Percentiles rank a stretch among this genome's conserved stretches.
These are phyloP conservation scores for Hortaea werneckii DNA, from an alignment of 2,329 filamentous ascomycete species.

Conservation along the genomic window DNA sequence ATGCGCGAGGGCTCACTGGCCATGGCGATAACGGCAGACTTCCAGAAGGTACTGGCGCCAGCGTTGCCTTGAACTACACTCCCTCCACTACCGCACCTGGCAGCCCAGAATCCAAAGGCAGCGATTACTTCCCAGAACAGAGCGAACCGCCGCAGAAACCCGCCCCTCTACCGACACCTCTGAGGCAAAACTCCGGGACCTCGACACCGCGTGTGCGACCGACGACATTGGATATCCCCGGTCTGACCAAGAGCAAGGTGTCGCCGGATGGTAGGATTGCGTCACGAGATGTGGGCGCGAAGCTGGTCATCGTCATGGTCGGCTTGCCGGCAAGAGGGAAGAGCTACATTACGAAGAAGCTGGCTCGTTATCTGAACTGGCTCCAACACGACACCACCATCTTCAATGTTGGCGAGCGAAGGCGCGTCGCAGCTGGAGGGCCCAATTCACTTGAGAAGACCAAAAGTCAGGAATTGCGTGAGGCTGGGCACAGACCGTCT, in stretches of 20 bases:
- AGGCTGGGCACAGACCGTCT: constrained; percentile 2
- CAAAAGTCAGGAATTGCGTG: constrained; percentile 11
- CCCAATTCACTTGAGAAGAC: constrained; percentile 25
- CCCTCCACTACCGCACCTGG: constrained; percentile 52
- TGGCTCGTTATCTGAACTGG: constrained; percentile 92
- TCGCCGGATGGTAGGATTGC: constrained; percentile 94
- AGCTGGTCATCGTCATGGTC: constrained; percentile 97
- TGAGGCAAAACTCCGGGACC: constrained; percentile 63
- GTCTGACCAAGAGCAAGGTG: constrained; percentile 87
- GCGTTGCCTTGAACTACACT: constrained; percentile 49
- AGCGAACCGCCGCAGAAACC: neutral
- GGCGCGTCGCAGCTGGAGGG: constrained; percentile 65
- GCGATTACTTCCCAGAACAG: constrained; percentile 7
- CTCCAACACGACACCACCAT: constrained; percentile 91
- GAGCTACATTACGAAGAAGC: constrained; percentile 98
- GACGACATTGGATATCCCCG: constrained; percentile 92
- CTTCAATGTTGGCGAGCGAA: constrained; percentile 92
- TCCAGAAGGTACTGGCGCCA: constrained; percentile 15
- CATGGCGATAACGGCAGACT: constrained; percentile 18
- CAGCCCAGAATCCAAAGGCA: constrained; percentile 28
- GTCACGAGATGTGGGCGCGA: constrained; percentile 85
- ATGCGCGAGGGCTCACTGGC: constrained; percentile 10
- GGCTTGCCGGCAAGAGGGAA: constrained; percentile 90
- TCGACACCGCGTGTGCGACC: constrained; percentile 77
- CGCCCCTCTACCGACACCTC: constrained; percentile 45